phyloP scores from a whole-genome alignment of 2,329 filamentous ascomycete species.

The Pestalotiopsis sp. region DNA sequence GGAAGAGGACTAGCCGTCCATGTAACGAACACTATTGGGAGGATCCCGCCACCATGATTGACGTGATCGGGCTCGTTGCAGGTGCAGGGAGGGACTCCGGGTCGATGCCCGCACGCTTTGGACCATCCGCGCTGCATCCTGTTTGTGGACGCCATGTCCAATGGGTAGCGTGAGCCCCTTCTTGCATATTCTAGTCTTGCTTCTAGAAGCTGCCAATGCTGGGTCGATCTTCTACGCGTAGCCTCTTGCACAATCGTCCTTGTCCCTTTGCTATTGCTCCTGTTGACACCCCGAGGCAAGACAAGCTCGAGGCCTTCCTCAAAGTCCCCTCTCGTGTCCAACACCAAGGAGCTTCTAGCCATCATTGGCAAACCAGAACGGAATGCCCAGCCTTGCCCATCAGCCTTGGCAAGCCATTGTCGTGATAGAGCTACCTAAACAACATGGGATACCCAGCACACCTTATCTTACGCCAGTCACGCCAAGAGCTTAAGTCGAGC shows the following conservation, averaged over 20 bases:
- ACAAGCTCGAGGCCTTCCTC: background rate
- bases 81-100: background rate
- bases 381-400: slow-evolving; percentile 6
- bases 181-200: slow-evolving; percentile 1
- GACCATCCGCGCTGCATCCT: background rate
- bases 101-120: background rate
- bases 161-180: background rate
- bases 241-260: background rate
- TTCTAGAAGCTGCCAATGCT: background rate
- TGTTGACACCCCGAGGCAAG: background rate
- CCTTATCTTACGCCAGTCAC: slow-evolving; percentile 4
- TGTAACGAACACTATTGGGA: background rate
- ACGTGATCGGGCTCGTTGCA: background rate
- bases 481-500: slow-evolving; percentile 9
- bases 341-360: background rate
- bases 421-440: slow-evolving; percentile 4
- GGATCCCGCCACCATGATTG: background rate
- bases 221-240: background rate
- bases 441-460: slow-evolving; percentile 2
- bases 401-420: slow-evolving; percentile 3
- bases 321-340: background rate
- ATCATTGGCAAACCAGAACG: background rate
- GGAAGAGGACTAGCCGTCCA: background rate
- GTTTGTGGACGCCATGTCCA: background rate
- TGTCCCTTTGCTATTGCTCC: background rate